These are phyloP conservation scores for Candida methanosorbosa DNA, from an alignment of 805 yeast species.

Conservation along the genomic window DNA sequence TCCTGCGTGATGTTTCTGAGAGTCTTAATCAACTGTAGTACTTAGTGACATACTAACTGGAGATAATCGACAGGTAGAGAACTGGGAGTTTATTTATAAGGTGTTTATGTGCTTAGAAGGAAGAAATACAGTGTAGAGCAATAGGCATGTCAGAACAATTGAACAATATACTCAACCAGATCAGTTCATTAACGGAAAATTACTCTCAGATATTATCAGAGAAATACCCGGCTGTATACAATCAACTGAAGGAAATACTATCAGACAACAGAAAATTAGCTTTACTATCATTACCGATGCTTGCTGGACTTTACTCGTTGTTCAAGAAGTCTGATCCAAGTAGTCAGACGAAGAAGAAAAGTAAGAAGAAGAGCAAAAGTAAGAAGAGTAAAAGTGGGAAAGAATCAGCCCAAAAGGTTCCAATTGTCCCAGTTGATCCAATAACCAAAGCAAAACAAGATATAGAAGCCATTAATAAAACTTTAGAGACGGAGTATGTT, in stretches of 20 bases:
- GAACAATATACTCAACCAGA: not conserved
- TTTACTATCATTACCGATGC: slow-evolving; percentile 52
- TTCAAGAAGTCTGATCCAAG: not conserved
- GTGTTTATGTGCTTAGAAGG: no score
- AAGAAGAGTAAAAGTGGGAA: no score
- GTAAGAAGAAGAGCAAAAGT: slow-evolving; percentile 7
- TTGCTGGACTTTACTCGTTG: not conserved
- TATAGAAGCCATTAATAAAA: slow-evolving; percentile 8
- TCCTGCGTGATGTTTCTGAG: no score
- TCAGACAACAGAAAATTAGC: slow-evolving; percentile 39
- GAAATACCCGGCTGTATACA: not conserved
- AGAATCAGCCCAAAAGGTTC: no score
- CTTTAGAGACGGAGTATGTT: slow-evolving; percentile 10
- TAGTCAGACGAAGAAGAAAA: slow-evolving; percentile 3
- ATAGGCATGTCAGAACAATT: not conserved
- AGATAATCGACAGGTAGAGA: no score
- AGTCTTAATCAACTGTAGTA: no score
- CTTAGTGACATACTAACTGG: no score
- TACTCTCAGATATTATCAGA: not conserved
- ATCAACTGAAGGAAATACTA: not conserved
- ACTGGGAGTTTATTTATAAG: no score
- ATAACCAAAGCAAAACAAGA: slow-evolving; percentile 8
- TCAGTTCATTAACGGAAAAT: not conserved
- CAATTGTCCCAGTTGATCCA: slow-evolving; percentile 13
- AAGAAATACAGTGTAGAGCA: no score